phyloP scores from a whole-genome alignment of 179 eudicot genomes.

The Carnegiea gigantea region DNA sequence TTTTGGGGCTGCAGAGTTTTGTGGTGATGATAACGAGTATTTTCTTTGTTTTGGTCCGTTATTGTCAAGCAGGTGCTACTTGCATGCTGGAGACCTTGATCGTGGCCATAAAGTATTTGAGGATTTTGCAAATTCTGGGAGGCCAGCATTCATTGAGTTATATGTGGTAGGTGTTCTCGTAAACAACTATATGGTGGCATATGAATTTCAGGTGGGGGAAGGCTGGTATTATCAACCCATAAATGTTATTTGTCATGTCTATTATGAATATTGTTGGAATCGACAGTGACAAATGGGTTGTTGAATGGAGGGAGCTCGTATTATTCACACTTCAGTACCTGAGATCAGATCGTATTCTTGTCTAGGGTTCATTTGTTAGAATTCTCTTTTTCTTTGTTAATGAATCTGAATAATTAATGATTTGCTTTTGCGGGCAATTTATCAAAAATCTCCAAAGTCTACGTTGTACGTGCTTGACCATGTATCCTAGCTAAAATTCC shows the following conservation, averaged over 20 bases:
- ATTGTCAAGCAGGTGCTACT: constrained; percentile 64
- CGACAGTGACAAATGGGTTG: neutral
- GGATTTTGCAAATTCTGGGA: constrained; percentile 59
- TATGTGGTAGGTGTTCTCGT: constrained; percentile 52
- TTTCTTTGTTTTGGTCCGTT: constrained; percentile 2
- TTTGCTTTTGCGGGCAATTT: neutral
- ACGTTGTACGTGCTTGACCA: neutral
- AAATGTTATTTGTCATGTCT: neutral
- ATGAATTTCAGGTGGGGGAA: neutral
- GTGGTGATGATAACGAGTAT: neutral
- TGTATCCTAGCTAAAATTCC: neutral
- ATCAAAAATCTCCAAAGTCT: neutral
- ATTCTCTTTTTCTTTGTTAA: neutral
- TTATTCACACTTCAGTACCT: neutral
- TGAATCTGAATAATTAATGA: neutral
- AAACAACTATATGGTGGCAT: neutral
- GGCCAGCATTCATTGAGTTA: constrained; percentile 47
- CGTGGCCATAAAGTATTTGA: constrained; percentile 60
- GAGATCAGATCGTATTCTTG: too few species aligned
- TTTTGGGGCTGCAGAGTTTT: neutral
- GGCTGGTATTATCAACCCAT: neutral
- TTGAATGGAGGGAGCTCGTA: neutral
- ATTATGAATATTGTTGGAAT: neutral
- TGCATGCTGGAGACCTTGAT: constrained; percentile 68
- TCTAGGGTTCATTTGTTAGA: neutral